Evolutionary conservation across 805 yeast genomes (phyloP).

Genomic region (Clavispora vitiphila): DNA sequence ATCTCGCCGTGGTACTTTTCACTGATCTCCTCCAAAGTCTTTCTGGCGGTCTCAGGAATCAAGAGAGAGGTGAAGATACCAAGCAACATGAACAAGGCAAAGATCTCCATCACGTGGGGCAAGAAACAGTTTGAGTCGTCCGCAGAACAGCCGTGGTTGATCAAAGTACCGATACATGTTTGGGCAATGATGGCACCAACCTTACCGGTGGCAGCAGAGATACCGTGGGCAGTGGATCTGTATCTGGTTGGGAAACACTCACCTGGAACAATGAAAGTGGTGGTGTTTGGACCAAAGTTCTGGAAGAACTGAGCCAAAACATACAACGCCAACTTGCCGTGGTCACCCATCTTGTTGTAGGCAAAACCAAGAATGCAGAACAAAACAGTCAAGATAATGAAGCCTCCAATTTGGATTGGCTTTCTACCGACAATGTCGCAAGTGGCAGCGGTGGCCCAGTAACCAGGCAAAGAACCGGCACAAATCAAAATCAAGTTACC

Average conservation of each 20-base stretch:
- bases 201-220: slow-evolving; percentile 89
- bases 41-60: slow-evolving; percentile 88
- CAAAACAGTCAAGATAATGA: slow-evolving; percentile 61
- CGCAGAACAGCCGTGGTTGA: slow-evolving; percentile 69
- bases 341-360: slow-evolving; percentile 61
- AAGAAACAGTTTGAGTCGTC: slow-evolving; percentile 67
- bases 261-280: slow-evolving; percentile 88
- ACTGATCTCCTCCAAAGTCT: slow-evolving; percentile 78
- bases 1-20: slow-evolving; percentile 82
- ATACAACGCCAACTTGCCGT: slow-evolving; percentile 72
- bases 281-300: slow-evolving; percentile 90
- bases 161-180: slow-evolving; percentile 79
- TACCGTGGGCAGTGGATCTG: slow-evolving; percentile 93
- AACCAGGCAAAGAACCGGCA: slow-evolving; percentile 95
- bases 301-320: slow-evolving; percentile 81
- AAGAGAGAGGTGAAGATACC: slow-evolving; percentile 65
- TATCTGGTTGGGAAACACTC: slow-evolving; percentile 92
- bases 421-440: slow-evolving; percentile 81
- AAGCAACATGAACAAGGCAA: slow-evolving; percentile 83
- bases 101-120: slow-evolving; percentile 91
- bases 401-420: slow-evolving; percentile 75
- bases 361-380: slow-evolving; percentile 83
- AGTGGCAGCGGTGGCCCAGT: slow-evolving; percentile 80
- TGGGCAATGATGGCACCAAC: slow-evolving; percentile 92
- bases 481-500: slow-evolving; percentile 90